phyloP scores from a whole-genome alignment of 345 rosid species.

The Populus euphratica region DNA sequence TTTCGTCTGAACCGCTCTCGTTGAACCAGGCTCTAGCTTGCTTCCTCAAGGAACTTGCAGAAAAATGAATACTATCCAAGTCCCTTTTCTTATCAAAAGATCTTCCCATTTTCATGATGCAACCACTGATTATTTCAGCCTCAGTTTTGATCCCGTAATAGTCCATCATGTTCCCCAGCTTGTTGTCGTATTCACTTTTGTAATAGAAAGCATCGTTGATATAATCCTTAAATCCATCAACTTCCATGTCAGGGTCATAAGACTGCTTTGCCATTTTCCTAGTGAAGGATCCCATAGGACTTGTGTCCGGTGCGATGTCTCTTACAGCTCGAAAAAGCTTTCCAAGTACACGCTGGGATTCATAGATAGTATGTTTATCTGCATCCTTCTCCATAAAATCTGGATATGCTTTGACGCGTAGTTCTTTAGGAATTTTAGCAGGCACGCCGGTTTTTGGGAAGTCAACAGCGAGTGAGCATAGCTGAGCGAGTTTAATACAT shows the following conservation, averaged over 20 bases:
- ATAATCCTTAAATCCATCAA: constrained; percentile 37
- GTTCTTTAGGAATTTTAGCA: constrained; percentile 38
- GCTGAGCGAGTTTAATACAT: constrained; percentile 43
- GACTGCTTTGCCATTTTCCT: constrained; percentile 26
- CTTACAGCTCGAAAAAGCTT: constrained; percentile 52
- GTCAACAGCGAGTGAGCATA: constrained; percentile 50
- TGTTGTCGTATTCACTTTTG: constrained; percentile 39
- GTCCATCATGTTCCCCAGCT: constrained; percentile 45
- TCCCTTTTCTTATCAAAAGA: constrained; percentile 40
- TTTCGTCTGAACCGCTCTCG: constrained; percentile 8
- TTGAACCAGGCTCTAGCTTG: constrained; percentile 47
- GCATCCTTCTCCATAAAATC: constrained; percentile 59
- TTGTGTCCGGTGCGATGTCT: constrained; percentile 24
- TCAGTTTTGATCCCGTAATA: constrained; percentile 48
- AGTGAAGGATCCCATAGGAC: constrained; percentile 32
- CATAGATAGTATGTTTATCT: constrained; percentile 32
- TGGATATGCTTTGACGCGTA: constrained; percentile 43
- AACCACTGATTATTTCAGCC: constrained; percentile 55
- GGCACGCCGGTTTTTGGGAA: constrained; percentile 61
- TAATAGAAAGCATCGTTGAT: constrained; percentile 26
- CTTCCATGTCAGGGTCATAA: constrained; percentile 58
- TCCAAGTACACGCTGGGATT: constrained; percentile 41
- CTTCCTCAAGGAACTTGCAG: constrained; percentile 39
- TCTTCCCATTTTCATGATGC: constrained; percentile 38
- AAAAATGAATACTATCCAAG: constrained; percentile 25